These are phyloP conservation scores for Phytopythium boreale DNA, from an alignment of 352 stramenopile genomes.

Conservation along the genomic window DNA sequence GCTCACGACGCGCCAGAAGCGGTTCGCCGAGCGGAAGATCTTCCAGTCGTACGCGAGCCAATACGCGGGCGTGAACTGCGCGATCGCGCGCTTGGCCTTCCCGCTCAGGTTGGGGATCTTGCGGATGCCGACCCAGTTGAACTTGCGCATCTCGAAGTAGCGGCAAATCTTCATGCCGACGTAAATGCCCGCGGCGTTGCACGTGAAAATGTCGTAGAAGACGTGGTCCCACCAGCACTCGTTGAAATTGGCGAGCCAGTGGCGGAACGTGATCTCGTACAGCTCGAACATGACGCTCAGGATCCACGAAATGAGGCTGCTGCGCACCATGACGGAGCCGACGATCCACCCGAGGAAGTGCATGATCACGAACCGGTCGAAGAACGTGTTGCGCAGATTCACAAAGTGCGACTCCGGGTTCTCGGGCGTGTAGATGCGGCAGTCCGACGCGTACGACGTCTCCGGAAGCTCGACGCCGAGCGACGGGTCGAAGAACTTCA, in stretches of 20 bases:
- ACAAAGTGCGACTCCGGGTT: slow-evolving; percentile 73
- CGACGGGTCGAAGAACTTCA: slow-evolving; percentile 78
- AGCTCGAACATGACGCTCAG: slow-evolving; percentile 85
- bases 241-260: slow-evolving; percentile 93
- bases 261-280: slow-evolving; percentile 87
- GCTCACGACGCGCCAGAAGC: slow-evolving; percentile 87
- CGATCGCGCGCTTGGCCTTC: slow-evolving; percentile 78
- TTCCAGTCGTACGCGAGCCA: slow-evolving; percentile 94
- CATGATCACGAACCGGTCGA: slow-evolving; percentile 89
- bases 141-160: slow-evolving; percentile 87
- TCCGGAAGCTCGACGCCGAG: slow-evolving; percentile 80
- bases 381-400: slow-evolving; percentile 79
- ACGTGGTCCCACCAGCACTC: slow-evolving; percentile 96
- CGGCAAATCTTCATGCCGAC: slow-evolving; percentile 84
- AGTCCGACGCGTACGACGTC: slow-evolving; percentile 81
- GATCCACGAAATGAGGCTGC: slow-evolving; percentile 80
- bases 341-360: slow-evolving; percentile 91
- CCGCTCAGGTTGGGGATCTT: slow-evolving; percentile 80
- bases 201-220: slow-evolving; percentile 92
- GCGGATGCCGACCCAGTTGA: slow-evolving; percentile 87
- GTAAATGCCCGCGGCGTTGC: slow-evolving; percentile 92
- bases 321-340: slow-evolving; percentile 82
- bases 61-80: slow-evolving; percentile 88
- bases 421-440: slow-evolving; percentile 84
- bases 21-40: slow-evolving; percentile 90